Evolutionary conservation across 495 filamentous ascomycete species (phyloP).

Genomic region (Stereocaulon alpinum): DNA sequence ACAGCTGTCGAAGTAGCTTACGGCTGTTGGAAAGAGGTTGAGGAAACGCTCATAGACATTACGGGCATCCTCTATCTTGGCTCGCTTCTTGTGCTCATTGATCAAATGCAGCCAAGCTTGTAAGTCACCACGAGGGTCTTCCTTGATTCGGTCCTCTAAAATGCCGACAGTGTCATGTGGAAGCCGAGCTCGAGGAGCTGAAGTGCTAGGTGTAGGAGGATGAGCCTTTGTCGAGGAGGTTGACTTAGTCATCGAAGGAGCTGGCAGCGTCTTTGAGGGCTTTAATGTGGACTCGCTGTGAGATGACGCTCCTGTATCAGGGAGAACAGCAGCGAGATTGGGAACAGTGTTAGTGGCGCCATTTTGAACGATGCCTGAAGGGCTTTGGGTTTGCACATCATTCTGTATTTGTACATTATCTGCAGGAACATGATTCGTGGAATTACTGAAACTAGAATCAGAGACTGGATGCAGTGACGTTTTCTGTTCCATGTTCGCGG

Average conservation of each 20-base stretch:
- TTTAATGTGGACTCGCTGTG: conserved; percentile 24
- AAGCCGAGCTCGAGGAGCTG: conserved; percentile 45
- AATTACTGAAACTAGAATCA: conserved; percentile 43
- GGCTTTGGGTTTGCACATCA: conserved; percentile 43
- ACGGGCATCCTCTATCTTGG: conserved; percentile 71
- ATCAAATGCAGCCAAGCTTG: conserved; percentile 84
- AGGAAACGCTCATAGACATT: conserved; percentile 77
- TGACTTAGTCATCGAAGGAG: conserved; percentile 28
- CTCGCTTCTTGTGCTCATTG: conserved; percentile 68
- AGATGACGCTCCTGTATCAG: conserved; percentile 38
- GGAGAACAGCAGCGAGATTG: conserved; percentile 33
- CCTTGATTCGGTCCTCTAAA: conserved; percentile 77
- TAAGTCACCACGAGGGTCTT: conserved; percentile 84
- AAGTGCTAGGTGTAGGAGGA: conserved; percentile 29
- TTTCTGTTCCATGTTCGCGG: not conserved
- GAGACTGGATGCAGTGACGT: conserved; percentile 9
- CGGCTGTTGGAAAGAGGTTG: conserved; percentile 75
- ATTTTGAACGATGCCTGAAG: conserved; percentile 43
- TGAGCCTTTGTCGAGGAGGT: conserved; percentile 31
- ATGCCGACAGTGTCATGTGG: conserved; percentile 73
- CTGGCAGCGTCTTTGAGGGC: conserved; percentile 34
- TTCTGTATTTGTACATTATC: conserved; percentile 49
- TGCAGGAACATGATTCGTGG: conserved; percentile 47
- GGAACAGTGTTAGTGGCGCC: conserved; percentile 39
- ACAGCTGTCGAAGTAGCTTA: conserved; percentile 42